Evolutionary conservation across 768 basidiomycete species (phyloP), one percentile per base, ranked within the genome.

Genomic region (Boletus coccyginus): DNA sequence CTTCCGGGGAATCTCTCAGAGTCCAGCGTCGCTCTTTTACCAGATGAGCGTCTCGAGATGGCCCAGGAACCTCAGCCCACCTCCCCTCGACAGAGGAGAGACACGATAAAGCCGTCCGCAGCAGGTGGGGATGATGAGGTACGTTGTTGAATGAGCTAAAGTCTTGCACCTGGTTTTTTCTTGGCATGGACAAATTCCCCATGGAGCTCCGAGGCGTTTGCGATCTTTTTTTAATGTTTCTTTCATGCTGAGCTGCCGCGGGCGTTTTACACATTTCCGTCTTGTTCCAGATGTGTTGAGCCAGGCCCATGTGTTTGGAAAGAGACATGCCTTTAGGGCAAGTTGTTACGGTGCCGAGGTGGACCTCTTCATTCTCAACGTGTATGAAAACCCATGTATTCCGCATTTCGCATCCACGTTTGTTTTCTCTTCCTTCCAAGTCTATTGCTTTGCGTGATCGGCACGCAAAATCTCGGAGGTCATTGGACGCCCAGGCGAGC

Each of bases 1-100:
- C 74, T 83, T 14, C 81, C 82, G 0, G 83, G 81, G 13, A 68
- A 67, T 31, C 53, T 66, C 13, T 73, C 70, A 21, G 82, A 85
- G 59, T 65, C 72, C 10, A 75, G 73, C 6, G 79, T 84, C 11
- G 78, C 80, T 5, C 71, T 74, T 44, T 65, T 82, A 1, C 83
- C 83, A 4, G 77, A 82, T 13, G 81, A 83, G 51, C 71, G 77
- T 17, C 40, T 57, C 55, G 62, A 66, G 31, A 53, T 44, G 2
- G 33, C 16, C 3, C 50, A 55, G 24, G 57, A 55, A 27, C 38
- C 27, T 32, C 59, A n/a, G 13, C 6, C 39, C 1, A 16, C 36
- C 35, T 47, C 56, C 10, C 55, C 54, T 47, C 55, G 49, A 32
- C 58, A 56, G 52, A 67, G 54, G 45, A 66, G 60, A 39, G 66